phyloP scores from a whole-genome alignment of 2,329 filamentous ascomycete genomes.

The Plenodomus biglobosus region DNA sequence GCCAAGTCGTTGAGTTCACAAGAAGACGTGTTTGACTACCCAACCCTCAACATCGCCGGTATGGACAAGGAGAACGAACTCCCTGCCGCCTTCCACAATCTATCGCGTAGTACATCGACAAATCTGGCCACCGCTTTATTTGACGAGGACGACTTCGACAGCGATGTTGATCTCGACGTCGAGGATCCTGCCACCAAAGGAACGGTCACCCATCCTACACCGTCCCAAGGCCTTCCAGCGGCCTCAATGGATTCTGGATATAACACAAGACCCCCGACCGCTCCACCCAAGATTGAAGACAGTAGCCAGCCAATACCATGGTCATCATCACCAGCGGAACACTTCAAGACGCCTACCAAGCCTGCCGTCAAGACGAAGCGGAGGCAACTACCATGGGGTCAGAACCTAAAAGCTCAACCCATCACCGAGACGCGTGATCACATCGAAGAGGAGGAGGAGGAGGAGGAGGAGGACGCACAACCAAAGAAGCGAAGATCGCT shows the following conservation, averaged over 20 bases:
- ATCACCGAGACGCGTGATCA: constrained; percentile 20
- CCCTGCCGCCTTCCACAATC: constrained; percentile 14
- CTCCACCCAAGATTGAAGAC: constrained; percentile 13
- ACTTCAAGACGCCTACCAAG: constrained; percentile 41
- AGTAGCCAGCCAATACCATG: constrained; percentile 67
- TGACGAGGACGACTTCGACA: constrained; percentile 81
- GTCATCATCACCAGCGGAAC: constrained; percentile 66
- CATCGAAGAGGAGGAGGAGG: constrained; percentile 21
- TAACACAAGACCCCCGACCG: constrained; percentile 28
- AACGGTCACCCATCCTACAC: constrained; percentile 46
- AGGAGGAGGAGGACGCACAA: neutral
- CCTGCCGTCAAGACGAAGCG: constrained; percentile 18
- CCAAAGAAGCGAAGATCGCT: constrained; percentile 35
- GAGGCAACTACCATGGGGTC: constrained; percentile 60
- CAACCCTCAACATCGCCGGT: constrained; percentile 26
- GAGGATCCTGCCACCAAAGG: constrained; percentile 59
- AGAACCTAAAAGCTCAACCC: constrained; percentile 40
- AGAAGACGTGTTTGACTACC: constrained; percentile 37
- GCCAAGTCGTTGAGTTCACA: constrained; percentile 47
- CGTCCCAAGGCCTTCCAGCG: constrained; percentile 26
- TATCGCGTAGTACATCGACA: constrained; percentile 14
- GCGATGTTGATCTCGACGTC: constrained; percentile 75
- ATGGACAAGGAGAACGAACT: constrained; percentile 31
- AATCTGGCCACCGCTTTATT: constrained; percentile 49
- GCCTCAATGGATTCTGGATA: constrained; percentile 43